phyloP scores from a whole-genome alignment of 495 filamentous ascomycete species.

The Usnea hakonensis region DNA sequence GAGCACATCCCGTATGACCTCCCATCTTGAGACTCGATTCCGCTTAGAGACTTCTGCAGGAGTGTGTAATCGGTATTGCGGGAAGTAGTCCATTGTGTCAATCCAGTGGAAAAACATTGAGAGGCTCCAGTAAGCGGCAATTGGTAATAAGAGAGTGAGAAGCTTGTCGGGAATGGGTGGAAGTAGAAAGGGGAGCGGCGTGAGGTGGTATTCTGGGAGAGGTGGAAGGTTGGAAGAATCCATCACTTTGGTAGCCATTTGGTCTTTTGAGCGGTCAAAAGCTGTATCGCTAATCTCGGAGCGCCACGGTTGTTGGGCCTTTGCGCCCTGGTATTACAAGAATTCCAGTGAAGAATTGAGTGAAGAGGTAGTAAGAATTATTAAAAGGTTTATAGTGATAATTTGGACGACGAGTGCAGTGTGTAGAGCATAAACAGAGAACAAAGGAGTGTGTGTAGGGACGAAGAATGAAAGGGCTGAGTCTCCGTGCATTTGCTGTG shows the following conservation, averaged over 20 bases:
- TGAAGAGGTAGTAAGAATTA: not conserved
- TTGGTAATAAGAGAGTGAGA: conserved; percentile 54
- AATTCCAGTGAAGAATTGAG: not conserved
- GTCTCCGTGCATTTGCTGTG: not conserved
- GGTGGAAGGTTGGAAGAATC: conserved; percentile 48
- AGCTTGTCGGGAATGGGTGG: conserved; percentile 63
- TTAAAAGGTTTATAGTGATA: not conserved
- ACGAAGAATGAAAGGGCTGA: not conserved
- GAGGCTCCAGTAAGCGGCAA: conserved; percentile 67
- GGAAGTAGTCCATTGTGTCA: conserved; percentile 66
- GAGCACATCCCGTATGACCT: conserved; percentile 69
- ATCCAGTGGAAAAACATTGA: conserved; percentile 70
- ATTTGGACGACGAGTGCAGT: not conserved
- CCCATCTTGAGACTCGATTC: conserved; percentile 62
- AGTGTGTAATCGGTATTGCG: conserved; percentile 72
- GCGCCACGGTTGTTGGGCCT: conserved; percentile 6
- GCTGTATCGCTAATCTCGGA: conserved; percentile 5
- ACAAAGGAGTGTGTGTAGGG: conserved; percentile 3
- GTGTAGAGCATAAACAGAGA: not conserved
- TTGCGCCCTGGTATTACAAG: not conserved
- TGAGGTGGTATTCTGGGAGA: conserved; percentile 57
- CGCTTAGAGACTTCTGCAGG: conserved; percentile 68
- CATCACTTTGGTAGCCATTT: conserved; percentile 14
- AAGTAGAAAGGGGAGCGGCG: conserved; percentile 54
- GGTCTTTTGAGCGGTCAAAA: conserved; percentile 2